These are phyloP conservation scores for Polytrichum commune DNA, from an alignment of 225 moss, liverwort and hornwort species.

Conservation along the genomic window DNA sequence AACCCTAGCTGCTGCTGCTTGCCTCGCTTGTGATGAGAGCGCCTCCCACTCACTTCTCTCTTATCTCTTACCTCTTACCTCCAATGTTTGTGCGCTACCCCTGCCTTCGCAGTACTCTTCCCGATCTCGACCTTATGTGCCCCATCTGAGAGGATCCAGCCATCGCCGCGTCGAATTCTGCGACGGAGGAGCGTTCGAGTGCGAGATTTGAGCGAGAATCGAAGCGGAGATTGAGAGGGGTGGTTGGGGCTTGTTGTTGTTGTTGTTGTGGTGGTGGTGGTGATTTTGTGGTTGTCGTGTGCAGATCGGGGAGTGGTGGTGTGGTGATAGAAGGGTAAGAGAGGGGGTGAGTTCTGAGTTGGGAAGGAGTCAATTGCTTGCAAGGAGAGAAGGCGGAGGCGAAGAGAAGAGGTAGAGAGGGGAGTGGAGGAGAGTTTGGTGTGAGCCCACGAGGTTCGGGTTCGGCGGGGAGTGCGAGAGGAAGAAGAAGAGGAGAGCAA, in stretches of 20 bases:
- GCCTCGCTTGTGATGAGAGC: no score
- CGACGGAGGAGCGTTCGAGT: no score
- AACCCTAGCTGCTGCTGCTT: no score
- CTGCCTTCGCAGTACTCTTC: no score
- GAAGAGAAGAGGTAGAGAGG: background rate
- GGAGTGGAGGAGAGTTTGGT: slow-evolving; percentile 6
- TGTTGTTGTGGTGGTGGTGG: background rate
- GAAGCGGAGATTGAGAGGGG: no score
- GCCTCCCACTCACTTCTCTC: no score
- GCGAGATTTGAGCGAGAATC: no score
- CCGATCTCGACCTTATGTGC: no score
- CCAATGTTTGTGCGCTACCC: no score
- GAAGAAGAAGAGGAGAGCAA: slow-evolving; percentile 37
- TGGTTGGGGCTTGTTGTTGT: background rate
- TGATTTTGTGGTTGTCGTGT: background rate
- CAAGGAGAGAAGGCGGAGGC: slow-evolving; percentile 1
- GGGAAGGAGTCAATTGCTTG: background rate
- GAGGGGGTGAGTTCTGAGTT: background rate
- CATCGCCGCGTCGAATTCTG: no score
- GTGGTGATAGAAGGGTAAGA: background rate
- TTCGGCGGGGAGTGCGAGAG: background rate
- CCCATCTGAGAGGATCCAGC: no score
- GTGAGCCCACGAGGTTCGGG: slow-evolving; percentile 7
- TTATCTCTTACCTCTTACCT: no score
- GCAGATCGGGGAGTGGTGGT: background rate